Evolutionary conservation across 768 basidiomycete species (phyloP).

Genomic region (Mycena sanguinolenta): DNA sequence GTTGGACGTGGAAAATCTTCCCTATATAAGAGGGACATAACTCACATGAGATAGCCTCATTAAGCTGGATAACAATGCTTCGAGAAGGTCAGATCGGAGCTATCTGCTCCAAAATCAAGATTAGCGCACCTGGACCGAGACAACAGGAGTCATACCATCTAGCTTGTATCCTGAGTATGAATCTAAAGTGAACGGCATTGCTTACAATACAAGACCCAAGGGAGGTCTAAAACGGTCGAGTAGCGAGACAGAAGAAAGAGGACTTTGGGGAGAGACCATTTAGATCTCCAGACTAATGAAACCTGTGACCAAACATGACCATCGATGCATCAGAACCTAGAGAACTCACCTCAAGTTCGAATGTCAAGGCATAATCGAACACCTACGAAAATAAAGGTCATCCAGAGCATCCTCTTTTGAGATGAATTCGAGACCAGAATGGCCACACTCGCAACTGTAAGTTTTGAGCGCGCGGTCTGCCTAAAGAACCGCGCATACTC

Average conservation of each 20-base stretch:
- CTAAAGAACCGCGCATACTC: not conserved
- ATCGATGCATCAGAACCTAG: too few relatives aligned
- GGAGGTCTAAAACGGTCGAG: conserved; percentile 20
- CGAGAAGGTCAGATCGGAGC: too few relatives aligned
- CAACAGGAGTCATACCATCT: conserved; percentile 11
- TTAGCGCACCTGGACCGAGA: not conserved
- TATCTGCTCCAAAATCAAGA: not conserved
- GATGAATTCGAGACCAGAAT: not conserved
- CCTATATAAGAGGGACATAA: not conserved
- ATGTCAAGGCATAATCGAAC: too few relatives aligned
- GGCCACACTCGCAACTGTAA: not conserved
- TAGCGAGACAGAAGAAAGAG: conserved; percentile 24
- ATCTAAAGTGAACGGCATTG: not conserved
- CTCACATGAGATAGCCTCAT: not conserved
- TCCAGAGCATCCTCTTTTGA: not conserved
- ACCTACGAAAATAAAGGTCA: not conserved
- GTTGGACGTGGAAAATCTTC: not conserved
- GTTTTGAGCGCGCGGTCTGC: not conserved
- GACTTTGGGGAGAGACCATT: conserved; percentile 19
- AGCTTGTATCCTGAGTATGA: not conserved
- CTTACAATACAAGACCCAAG: conserved; percentile 25
- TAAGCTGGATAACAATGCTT: not conserved
- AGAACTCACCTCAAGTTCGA: not conserved
- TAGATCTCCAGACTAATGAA: conserved; percentile 14
- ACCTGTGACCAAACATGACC: not conserved